A percentile compares a stretch with the other conserved stretches of the same genome.
Conservation (phyloP, 1,139 yeast genomes). For the Yamadazyma siamensis region DNA sequence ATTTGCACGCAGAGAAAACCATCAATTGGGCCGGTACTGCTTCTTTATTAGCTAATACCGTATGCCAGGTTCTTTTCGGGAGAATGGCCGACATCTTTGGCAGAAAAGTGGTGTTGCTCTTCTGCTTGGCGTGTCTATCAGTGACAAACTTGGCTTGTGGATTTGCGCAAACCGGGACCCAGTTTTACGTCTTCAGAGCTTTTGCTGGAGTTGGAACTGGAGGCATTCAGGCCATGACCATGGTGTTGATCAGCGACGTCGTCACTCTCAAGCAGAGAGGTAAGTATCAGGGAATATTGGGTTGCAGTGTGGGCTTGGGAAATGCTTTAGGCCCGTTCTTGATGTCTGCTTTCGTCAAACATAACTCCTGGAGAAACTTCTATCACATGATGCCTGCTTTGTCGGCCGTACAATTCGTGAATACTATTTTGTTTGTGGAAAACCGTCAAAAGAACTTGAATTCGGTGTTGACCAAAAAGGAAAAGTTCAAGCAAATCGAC, state of each 20-base stretch:
- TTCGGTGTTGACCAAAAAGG: constrained; percentile 22
- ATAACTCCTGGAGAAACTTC: constrained; percentile 49
- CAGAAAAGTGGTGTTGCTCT: constrained; percentile 34
- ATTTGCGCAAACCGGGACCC: constrained; percentile 35
- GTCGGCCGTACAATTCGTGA: constrained; percentile 25
- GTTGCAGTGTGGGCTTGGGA: constrained; percentile 52
- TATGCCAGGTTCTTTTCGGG: constrained; percentile 44
- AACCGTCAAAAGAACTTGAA: constrained; percentile 15
- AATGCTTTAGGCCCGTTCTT: constrained; percentile 56
- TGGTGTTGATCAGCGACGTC: constrained; percentile 43
- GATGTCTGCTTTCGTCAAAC: constrained; percentile 46
- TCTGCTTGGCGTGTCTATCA: constrained; percentile 27
- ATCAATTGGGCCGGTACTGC: constrained; percentile 55
- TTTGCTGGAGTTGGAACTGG: constrained; percentile 47
- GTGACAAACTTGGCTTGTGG: constrained; percentile 43
- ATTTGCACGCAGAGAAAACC: constrained; percentile 32
- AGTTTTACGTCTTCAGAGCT: constrained; percentile 42
- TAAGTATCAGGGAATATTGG: constrained; percentile 46
- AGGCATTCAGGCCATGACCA: constrained; percentile 38
- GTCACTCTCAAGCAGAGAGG: constrained; percentile 44
- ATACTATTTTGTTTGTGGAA: constrained; percentile 25
- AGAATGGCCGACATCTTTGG: constrained; percentile 44
- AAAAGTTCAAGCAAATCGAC: constrained; percentile 43
- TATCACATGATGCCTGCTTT: constrained; percentile 47
- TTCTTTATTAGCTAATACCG: constrained; percentile 40